A percentile compares a stretch with the other conserved stretches of the same genome.
phyloP scores from a whole-genome alignment of 1,284 basidiomycete genomes.

The Waitea zeae region DNA sequence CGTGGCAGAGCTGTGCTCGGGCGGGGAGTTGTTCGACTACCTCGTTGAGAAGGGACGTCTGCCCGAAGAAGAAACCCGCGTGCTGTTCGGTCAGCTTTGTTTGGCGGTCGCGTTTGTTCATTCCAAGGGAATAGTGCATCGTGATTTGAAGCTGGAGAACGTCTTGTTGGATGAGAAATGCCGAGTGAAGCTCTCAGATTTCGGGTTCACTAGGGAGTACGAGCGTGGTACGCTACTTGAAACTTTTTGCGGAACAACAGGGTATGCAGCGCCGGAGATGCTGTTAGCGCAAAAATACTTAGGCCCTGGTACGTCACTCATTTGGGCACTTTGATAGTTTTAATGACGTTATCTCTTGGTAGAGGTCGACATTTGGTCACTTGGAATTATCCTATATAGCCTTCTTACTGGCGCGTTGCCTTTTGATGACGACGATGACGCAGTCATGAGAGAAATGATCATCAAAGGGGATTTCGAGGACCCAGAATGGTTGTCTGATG shows the following conservation, averaged over 20 bases:
- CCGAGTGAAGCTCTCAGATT: conserved; percentile 84
- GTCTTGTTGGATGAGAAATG: conserved; percentile 80
- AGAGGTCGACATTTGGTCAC: conserved; percentile 97
- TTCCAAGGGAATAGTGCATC: conserved; percentile 81
- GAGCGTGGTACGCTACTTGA: conserved; percentile 76
- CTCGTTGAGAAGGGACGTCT: conserved; percentile 87
- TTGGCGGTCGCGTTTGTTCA: conserved; percentile 90
- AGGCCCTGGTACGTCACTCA: conserved; percentile 66
- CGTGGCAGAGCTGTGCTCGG: conserved; percentile 90
- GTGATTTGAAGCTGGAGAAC: conserved; percentile 95
- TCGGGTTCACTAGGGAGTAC: conserved; percentile 93
- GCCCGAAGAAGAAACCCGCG: conserved; percentile 65
- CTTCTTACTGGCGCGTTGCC: conserved; percentile 89
- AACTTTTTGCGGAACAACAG: conserved; percentile 94
- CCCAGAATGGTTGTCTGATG: conserved; percentile 78
- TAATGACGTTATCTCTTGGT: too few relatives aligned
- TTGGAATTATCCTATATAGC: conserved; percentile 92
- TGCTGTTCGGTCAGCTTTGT: conserved; percentile 88
- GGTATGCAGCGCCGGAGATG: conserved; percentile 94
- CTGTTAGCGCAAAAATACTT: conserved; percentile 78
- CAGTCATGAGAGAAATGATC: conserved; percentile 77
- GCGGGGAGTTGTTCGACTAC: conserved; percentile 95
- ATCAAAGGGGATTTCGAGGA: conserved; percentile 82
- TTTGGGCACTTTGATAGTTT: too few relatives aligned
- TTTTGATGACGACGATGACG: conserved; percentile 94